phyloP scores from a whole-genome alignment of 139 green algal genomes.

The Closterium sp. region DNA sequence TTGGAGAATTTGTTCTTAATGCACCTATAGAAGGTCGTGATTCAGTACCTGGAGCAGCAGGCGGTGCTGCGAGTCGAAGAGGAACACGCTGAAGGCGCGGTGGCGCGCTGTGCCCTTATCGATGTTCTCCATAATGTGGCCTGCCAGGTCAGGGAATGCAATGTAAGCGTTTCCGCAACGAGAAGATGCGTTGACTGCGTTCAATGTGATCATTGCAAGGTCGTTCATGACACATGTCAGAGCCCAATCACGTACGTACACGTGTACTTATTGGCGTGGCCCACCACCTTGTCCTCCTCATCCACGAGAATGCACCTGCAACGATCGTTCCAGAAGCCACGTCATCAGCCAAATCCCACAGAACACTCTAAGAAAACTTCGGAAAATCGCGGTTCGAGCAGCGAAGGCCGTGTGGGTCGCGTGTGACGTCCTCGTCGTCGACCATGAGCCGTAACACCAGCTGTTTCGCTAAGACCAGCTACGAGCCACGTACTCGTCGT shows the following conservation, averaged over 20 bases:
- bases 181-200: no score
- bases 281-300: constrained; percentile 71
- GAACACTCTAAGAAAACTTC: neutral
- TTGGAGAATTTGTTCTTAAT: neutral
- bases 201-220: neutral
- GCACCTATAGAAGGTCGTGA: neutral
- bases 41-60: constrained; percentile 81
- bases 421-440: constrained; percentile 30
- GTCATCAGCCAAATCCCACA: neutral
- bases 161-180: no score
- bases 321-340: neutral
- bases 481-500: neutral
- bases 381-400: neutral
- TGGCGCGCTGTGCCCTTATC: constrained; percentile 66
- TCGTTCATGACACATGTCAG: no score
- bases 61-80: constrained; percentile 81
- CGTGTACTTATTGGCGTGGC: constrained; percentile 76
- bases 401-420: neutral
- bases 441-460: constrained; percentile 44
- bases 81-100: constrained; percentile 93
- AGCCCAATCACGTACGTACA: constrained; percentile 40
- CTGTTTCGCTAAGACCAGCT: neutral
- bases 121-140: constrained; percentile 50
- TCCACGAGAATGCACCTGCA: constrained; percentile 85
- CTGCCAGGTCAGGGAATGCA: neutral